Percentiles rank a stretch among this genome's conserved stretches.
phyloP scores from a whole-genome alignment of 257 asterid genomes.

The Solanum phureja region DNA sequence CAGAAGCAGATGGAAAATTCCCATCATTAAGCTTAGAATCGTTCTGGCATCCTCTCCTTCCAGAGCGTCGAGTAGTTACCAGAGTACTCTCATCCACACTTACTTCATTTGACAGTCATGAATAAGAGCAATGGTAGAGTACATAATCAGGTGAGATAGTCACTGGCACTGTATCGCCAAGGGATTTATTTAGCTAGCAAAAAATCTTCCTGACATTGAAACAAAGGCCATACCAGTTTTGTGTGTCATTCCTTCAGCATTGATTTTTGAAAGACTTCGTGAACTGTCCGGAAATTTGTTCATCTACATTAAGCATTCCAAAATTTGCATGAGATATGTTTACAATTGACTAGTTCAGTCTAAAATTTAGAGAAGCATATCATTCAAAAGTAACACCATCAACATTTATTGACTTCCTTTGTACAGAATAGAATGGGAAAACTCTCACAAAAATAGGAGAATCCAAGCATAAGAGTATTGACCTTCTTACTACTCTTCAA shows the following conservation, averaged over 20 bases:
- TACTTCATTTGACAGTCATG: constrained; percentile 43
- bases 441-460: not conserved
- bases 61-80: constrained; percentile 45
- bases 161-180: not conserved
- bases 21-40: constrained; percentile 37
- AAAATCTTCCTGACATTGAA: not conserved
- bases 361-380: not conserved
- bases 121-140: not conserved
- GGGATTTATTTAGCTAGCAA: not conserved
- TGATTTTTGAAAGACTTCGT: constrained; percentile 24
- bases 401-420: not conserved
- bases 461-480: not conserved
- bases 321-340: constrained; percentile 3
- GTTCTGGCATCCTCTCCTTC: constrained; percentile 62
- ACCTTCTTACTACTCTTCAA: constrained; percentile 33
- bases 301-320: constrained; percentile 33
- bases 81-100: constrained; percentile 34
- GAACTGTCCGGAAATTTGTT: constrained; percentile 22
- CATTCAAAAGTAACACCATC: not conserved
- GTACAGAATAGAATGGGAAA: not conserved
- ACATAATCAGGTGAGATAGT: not conserved
- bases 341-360: not conserved
- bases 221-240: constrained; percentile 27
- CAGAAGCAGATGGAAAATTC: constrained; percentile 23
- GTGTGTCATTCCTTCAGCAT: constrained; percentile 23